Evolutionary conservation across 352 stramenopile species (phyloP), one percentile per base, ranked within the genome.

Genomic region (Pythium monospermum): DNA sequence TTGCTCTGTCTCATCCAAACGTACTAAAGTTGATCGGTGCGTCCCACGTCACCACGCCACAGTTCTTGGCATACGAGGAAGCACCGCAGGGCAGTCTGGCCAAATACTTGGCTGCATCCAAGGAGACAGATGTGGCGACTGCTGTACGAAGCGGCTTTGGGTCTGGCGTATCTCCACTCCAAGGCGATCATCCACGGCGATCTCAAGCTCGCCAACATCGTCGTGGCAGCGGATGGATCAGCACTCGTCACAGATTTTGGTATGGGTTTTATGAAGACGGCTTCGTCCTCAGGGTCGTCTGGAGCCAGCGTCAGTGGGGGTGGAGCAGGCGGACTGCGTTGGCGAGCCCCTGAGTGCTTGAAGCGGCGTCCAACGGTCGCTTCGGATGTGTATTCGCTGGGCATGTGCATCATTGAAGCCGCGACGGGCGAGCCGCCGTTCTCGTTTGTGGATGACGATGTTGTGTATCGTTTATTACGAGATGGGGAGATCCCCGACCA

Each of bases 181-280:
- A 35, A 35, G 13, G 30, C 7, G 8, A 42, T 80, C 16, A 59
- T 85, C 0, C 77, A 88, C 38, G 53, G 72, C 18, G 77, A 88
- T 26, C 25, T 88, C 18, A 83, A 82, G 44, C 69, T 54, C 2
- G 57, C 75, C 36, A 87, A 92, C 39, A 67, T 93, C 23, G 53
- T 93, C 11, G 50, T 93, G 1, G 64, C 57, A 23, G 47, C 49
- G 7, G 57, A 78, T 18, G 66, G 73, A 3, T 57, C 74, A 1
- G 76, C 82, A 19, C 89, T 91, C 41, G 66, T 95, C n/a, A 67
- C 73, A 1, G 80, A 92, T 53, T 91, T 91, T 66, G 77, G 79
- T 6, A 44, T 62, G 22, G 56, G 65, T 13, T 51, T 73, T 35
- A 8, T 8, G 8, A 8, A 35, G 30, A 13, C 8, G 7, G 30